Evolutionary conservation across 2,329 filamentous ascomycete species (phyloP).

Genomic region (Aspergillus sp.): DNA sequence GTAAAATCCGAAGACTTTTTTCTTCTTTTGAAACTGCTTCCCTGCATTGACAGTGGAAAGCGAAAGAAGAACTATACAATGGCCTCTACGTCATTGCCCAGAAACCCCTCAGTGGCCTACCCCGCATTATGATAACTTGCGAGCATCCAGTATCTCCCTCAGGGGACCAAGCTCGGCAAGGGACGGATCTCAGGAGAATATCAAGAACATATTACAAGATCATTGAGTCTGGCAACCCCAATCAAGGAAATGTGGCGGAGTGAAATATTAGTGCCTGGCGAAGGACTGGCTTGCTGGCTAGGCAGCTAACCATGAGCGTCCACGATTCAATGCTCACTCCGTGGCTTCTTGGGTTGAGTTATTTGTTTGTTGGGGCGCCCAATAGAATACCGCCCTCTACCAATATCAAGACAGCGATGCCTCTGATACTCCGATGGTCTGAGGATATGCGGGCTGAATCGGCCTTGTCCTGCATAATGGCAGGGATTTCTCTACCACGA

Average conservation of each 20-base stretch:
- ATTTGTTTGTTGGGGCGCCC: background rate
- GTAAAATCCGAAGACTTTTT: too few relatives aligned
- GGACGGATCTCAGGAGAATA: background rate
- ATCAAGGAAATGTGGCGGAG: background rate
- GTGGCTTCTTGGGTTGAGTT: background rate
- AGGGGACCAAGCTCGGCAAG: background rate
- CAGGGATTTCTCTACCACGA: background rate
- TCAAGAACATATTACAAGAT: background rate
- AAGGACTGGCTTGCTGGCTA: background rate
- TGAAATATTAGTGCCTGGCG: background rate
- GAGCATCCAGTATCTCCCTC: background rate
- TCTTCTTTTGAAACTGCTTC: background rate
- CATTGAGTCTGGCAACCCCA: background rate
- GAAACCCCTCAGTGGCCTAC: background rate
- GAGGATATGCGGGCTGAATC: background rate
- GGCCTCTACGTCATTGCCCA: constrained; percentile 4
- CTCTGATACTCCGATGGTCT: background rate
- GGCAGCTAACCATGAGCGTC: background rate
- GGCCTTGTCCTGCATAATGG: background rate
- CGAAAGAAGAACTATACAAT: background rate
- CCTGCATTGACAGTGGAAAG: background rate
- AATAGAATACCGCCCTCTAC: background rate
- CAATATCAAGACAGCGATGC: background rate
- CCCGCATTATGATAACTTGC: constrained; percentile 1
- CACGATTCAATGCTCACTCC: background rate